phyloP scores from a whole-genome alignment of 805 yeast genomes.

The Lipomyces oligophaga region DNA sequence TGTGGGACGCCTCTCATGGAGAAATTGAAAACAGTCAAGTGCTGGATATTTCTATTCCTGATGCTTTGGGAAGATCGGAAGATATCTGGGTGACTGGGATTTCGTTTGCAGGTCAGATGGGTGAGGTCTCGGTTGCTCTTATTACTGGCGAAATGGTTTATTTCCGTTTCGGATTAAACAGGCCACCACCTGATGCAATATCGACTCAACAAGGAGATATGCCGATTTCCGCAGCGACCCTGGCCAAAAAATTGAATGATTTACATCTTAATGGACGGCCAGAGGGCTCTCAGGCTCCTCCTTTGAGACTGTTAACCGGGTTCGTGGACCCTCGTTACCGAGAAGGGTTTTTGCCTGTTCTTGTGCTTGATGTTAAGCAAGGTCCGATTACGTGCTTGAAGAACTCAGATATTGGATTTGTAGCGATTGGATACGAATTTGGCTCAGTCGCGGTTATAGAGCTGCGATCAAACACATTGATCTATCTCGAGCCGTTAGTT shows the following conservation, averaged over 20 bases:
- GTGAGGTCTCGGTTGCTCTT: slow-evolving; percentile 56
- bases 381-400: slow-evolving; percentile 58
- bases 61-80: slow-evolving; percentile 46
- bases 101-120: slow-evolving; percentile 64
- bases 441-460: slow-evolving; percentile 78
- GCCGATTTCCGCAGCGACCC: background rate
- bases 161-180: slow-evolving; percentile 63
- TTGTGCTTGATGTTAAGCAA: slow-evolving; percentile 43
- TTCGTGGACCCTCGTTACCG: slow-evolving; percentile 10
- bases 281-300: slow-evolving; percentile 13
- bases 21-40: slow-evolving; percentile 57
- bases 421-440: slow-evolving; percentile 68
- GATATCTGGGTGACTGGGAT: slow-evolving; percentile 51
- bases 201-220: slow-evolving; percentile 5
- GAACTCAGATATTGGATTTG: slow-evolving; percentile 77
- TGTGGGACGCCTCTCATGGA: slow-evolving; percentile 78
- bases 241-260: background rate
- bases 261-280: slow-evolving; percentile 11
- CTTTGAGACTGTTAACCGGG: too few species aligned
- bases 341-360: slow-evolving; percentile 62
- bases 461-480: slow-evolving; percentile 53
- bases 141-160: slow-evolving; percentile 69
- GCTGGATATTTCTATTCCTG: slow-evolving; percentile 55
- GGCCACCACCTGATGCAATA: slow-evolving; percentile 12
- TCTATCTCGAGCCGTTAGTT: slow-evolving; percentile 34